Percentiles rank a stretch among this genome's conserved stretches.
Conservation (phyloP, 176 grass and related monocot genomes). For the Calamus simplicifolius region DNA sequence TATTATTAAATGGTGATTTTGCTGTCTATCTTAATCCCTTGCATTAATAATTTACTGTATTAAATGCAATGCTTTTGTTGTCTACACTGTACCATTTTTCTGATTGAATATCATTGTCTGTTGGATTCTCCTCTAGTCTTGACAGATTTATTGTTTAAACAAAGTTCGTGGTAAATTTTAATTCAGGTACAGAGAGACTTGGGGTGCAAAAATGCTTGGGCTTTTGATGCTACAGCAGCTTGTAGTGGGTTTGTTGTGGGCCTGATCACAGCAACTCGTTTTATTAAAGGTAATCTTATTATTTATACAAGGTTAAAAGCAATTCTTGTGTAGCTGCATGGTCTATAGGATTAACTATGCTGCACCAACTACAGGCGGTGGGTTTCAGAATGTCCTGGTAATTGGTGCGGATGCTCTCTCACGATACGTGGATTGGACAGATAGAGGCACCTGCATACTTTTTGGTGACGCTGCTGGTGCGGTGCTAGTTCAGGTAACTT, state of each 20-base stretch:
- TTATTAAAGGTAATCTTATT: conserved; percentile 67
- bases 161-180: neutral
- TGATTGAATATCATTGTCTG: no score
- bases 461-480: conserved; percentile 98
- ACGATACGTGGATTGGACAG: conserved; percentile 81
- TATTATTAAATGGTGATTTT: no score
- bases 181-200: conserved; percentile 61
- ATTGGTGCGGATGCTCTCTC: conserved; percentile 96
- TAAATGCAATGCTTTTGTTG: no score
- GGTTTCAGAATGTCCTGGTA: conserved; percentile 60
- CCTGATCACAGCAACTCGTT: conserved; percentile 70
- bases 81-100: no score
- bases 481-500: conserved; percentile 75
- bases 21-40: no score
- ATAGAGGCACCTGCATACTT: conserved; percentile 97
- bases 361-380: conserved; percentile 42
- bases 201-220: conserved; percentile 86
- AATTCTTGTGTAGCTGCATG: no score
- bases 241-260: conserved; percentile 92
- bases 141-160: no score
- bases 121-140: no score
- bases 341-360: neutral
- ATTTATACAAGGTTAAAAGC: neutral
- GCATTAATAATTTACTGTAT: no score
- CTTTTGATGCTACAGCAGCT: conserved; percentile 83